Evolutionary conservation across 2,329 filamentous ascomycete genomes (phyloP), one percentile per base, ranked within the genome.

Genomic region (Acephala macrosclerotiorum): DNA sequence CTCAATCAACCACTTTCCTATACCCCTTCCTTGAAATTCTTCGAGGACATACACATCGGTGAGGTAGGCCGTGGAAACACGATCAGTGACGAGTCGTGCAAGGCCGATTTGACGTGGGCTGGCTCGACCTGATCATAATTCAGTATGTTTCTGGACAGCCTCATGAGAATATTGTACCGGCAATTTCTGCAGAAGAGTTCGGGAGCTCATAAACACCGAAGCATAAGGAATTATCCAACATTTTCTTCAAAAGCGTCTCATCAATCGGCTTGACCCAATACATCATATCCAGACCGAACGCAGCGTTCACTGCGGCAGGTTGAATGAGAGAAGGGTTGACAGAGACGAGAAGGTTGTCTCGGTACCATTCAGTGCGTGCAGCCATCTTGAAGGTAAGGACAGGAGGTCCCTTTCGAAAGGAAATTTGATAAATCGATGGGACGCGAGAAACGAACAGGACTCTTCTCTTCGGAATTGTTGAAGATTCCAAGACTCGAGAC

Each of bases 31-130:
- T 73, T 90, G 88, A 71, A 87, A 85, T 45, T 84, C 81, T 0
- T 84, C 80, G 2, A 87, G 75, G 25, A 92, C 80, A 75, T 90
- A 92, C 22, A 92, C 87, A 72, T 92, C 90, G 29, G 89, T 90
- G 45, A 91, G 77, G 71, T 91, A 93, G 38, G 85, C 88, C 71
- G 92, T 87, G 0, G 89, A 90, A 56, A 87, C 49, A 53, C 12
- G 14, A 77, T 93, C 91, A 9, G 90, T 93, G 60, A 93, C 80
- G n/a, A 91, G 76, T 38, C 91, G 82, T 1, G 83, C 84, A 63
- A 89, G 82, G 0, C 88, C 88, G 58, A 91, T 80, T 70, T 83
- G 79, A n/a, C 76, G 74, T 11, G 71, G 73, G 9, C 68, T 53
- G 8, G 36, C 56, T 51, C 72, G 66, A 36, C 68, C 71, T 73